Evolutionary conservation across 768 basidiomycete genomes (phyloP).

Genomic region (Steccherinum ochraceum): DNA sequence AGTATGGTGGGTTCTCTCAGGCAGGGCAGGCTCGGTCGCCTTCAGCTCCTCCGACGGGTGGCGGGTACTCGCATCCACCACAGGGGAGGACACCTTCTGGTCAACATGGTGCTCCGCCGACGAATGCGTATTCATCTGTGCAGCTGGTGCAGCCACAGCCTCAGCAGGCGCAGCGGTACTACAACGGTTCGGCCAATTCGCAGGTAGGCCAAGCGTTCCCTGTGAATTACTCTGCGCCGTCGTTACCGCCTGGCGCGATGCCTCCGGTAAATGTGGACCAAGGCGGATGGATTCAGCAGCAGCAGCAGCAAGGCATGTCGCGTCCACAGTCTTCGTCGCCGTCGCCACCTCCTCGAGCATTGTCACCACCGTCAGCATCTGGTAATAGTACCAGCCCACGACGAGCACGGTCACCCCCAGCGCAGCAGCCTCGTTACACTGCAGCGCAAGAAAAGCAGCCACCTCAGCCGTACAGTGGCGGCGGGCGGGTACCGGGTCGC

Average conservation of each 20-base stretch:
- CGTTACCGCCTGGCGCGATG: conserved; percentile 59
- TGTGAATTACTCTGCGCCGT: conserved; percentile 24
- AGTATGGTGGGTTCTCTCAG: conserved; percentile 41
- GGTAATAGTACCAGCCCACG: conserved; percentile 26
- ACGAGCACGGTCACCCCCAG: conserved; percentile 53
- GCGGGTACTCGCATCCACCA: conserved; percentile 2
- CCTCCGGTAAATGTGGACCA: conserved; percentile 37
- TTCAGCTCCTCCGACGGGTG: conserved; percentile 19
- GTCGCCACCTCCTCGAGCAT: conserved; percentile 28
- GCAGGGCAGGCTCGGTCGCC: conserved; percentile 11
- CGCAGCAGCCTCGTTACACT: conserved; percentile 33
- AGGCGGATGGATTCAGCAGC: conserved; percentile 26
- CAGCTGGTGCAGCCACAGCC: conserved; percentile 26
- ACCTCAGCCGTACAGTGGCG: conserved; percentile 17
- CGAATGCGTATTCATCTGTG: conserved; percentile 10
- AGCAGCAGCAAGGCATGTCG: conserved; percentile 16
- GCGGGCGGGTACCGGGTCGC: conserved; percentile 46
- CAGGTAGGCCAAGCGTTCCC: conserved; percentile 21
- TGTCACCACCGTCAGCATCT: conserved; percentile 18
- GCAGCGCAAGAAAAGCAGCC: conserved; percentile 19
- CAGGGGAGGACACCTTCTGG: neutral
- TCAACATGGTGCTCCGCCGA: conserved; percentile 1
- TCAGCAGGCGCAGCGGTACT: conserved; percentile 20
- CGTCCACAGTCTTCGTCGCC: conserved; percentile 26
- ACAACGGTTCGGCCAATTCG: conserved; percentile 33